Evolutionary conservation across 345 rosid genomes (phyloP), one percentile per base, ranked within the genome.

Genomic region (Brassica napus): DNA sequence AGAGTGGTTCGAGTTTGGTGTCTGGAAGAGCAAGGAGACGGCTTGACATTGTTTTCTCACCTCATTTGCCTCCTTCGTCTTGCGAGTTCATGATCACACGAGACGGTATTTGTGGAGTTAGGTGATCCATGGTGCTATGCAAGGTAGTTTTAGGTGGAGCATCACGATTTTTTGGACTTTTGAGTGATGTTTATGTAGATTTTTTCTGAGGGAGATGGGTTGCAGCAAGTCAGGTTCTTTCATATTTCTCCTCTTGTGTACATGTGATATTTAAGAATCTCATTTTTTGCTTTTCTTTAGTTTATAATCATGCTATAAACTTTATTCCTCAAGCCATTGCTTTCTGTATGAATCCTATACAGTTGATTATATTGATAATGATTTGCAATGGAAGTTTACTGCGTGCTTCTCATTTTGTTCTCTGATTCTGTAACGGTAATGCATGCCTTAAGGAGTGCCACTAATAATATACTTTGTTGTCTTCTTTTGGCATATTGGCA

Each of bases 21-120:
- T 47, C 66, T 14, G 72, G 72, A 24, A 71, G 72, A 76, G 82
- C 83, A 16, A 81, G 65, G 75, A 87, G 95, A 82, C 78, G 79
- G 49, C 83, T 92, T 77, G 88, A 85, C 71, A 80, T 91, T 31
- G 88, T 91, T 28, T 94, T 88, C 30, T 92, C 98, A 0, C 97
- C 98, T 69, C 86, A 92, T 81, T 88, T 94, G 80, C 89, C 89
- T 12, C 63, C 35, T 14, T 57, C 81, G 0, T 92, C 87, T 8
- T 89, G 97, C 16, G 97, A 91, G 71, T 89, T 86, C 72, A 83
- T 78, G 77, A 92, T 92, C 72, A 84, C 77, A 18, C 81, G 77
- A 58, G 88, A 87, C 42, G 97, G 98, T 34, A 82, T 87, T 65
- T 81, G 75, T 55, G 93, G 86, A 31, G 79, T 83, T 28, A 44